These are phyloP conservation scores for Metschnikowia bowlesiae DNA, from an alignment of 805 yeast species.

Conservation along the genomic window DNA sequence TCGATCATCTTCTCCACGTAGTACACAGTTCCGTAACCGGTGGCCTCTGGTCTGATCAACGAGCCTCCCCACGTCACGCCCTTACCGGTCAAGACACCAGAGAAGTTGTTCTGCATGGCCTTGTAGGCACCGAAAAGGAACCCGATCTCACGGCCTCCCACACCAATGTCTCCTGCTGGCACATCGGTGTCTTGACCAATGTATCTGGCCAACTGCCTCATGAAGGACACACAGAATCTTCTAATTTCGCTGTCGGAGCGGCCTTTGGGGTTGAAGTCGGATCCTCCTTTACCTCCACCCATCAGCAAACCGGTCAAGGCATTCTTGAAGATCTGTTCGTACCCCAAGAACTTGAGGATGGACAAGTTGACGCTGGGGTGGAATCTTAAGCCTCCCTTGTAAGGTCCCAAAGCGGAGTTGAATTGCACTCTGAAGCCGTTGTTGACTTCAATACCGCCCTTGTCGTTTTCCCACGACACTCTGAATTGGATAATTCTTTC, in stretches of 20 bases:
- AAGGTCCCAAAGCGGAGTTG: constrained; percentile 97
- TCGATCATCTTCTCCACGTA: constrained; percentile 97
- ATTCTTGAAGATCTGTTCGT: constrained; percentile 97
- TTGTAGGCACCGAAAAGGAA: constrained; percentile 97
- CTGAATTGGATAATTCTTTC: constrained; percentile 96
- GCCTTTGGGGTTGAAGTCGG: constrained; percentile 97
- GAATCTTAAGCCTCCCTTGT: constrained; percentile 98
- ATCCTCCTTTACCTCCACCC: constrained; percentile 99
- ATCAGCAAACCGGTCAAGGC: constrained; percentile 95
- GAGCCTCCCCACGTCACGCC: constrained; percentile 99
- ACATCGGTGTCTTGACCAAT: constrained; percentile 97
- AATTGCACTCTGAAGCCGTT: constrained; percentile 98
- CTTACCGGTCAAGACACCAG: constrained; percentile 97
- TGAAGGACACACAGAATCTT: constrained; percentile 93
- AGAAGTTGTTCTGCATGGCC: constrained; percentile 83
- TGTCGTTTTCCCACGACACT: constrained; percentile 96
- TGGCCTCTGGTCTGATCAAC: constrained; percentile 97
- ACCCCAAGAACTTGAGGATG: constrained; percentile 92
- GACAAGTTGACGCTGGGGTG: constrained; percentile 96
- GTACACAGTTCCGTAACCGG: constrained; percentile 97
- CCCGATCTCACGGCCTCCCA: constrained; percentile 95
- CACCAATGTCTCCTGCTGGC: constrained; percentile 99
- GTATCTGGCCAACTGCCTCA: constrained; percentile 93
- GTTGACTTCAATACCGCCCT: constrained; percentile 87
- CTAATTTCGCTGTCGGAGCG: constrained; percentile 90